Evolutionary conservation across 371 early-diverging fungal species (phyloP), one percentile per base, ranked within the genome.

Genomic region (Mucor ambiguus): DNA sequence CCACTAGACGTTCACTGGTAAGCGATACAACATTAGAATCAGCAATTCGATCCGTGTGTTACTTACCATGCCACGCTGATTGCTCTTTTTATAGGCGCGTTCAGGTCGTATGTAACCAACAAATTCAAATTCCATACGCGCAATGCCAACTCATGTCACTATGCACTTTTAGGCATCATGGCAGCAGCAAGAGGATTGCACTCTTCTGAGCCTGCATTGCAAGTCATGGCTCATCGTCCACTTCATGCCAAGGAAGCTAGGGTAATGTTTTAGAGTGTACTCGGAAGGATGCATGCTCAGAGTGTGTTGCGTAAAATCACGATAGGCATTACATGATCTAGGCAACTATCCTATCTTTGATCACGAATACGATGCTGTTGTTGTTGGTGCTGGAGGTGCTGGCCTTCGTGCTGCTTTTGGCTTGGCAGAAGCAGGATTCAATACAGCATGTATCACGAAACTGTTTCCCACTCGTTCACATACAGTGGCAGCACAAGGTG

Each of bases 401-500:
- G 98, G 98, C 82, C 92, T 98, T 44, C 94, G 98, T 70, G 98
- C 98, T 46, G 96, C 98, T 58, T 96, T 98, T 83, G 98, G 98
- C 76, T 90, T 98, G 61, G 95, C 99, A 57, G 92, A 95, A 76
- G 96, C 95, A 58, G 99, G 99, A 58, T 93, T 96, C 75, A 96
- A 97, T 74, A 96, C 96, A 24, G 99, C 98, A n/a, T 98, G 98
- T 80, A 95, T 98, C 67, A 94, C 95, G 63, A 98, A 98, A 82
- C 88, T 98, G 52, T 98, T 98, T 89, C 98, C 99, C 48, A 98
- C 98, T 55, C 92, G 99, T 73, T 96, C 97, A 35, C 98, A 98
- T 86, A 98, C 98, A 29, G 97, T 97, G 43, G 98, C 98, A 60
- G 98, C 98, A 48, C 98, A 98, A 90, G 98, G 98, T 72, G 98